A percentile compares a stretch with the other conserved stretches of the same genome.
Evolutionary conservation across 352 stramenopile species (phyloP).

Genomic region (Phytophthora melonis): DNA sequence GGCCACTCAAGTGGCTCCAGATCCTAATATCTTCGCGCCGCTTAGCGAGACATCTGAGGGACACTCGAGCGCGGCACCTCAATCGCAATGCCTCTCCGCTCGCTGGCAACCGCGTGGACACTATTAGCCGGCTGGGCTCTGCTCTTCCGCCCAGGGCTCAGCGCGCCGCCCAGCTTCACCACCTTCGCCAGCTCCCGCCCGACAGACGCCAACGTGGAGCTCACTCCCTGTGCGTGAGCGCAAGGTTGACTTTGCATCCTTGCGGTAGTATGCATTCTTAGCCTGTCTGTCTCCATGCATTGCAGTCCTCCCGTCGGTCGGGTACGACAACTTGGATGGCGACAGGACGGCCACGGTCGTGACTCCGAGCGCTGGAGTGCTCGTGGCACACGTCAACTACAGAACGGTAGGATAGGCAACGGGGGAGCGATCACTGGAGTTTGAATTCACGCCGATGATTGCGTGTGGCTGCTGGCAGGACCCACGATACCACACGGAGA

Average conservation of each 20-base stretch:
- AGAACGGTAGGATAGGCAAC: conserved; percentile 38
- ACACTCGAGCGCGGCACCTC: no score
- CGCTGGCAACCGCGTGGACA: conserved; percentile 10
- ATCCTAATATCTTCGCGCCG: no score
- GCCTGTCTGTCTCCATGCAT: no score
- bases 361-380: conserved; percentile 49
- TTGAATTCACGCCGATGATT: background rate
- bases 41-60: no score
- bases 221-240: conserved; percentile 29
- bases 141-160: background rate
- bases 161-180: conserved; percentile 17
- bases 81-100: background rate
- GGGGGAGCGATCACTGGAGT: background rate
- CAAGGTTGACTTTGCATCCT: background rate
- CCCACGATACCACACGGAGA: conserved; percentile 64
- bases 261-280: background rate
- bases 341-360: conserved; percentile 45
- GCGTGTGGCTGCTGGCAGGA: conserved; percentile 37
- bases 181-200: conserved; percentile 25
- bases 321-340: conserved; percentile 68
- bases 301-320: conserved; percentile 56
- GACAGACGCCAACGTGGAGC: conserved; percentile 30
- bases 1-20: no score
- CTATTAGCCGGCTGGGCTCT: conserved; percentile 17
- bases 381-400: conserved; percentile 64